Base-by-base conservation (phyloP, 129 eudicot species). In the Artemisia annua region DNA sequence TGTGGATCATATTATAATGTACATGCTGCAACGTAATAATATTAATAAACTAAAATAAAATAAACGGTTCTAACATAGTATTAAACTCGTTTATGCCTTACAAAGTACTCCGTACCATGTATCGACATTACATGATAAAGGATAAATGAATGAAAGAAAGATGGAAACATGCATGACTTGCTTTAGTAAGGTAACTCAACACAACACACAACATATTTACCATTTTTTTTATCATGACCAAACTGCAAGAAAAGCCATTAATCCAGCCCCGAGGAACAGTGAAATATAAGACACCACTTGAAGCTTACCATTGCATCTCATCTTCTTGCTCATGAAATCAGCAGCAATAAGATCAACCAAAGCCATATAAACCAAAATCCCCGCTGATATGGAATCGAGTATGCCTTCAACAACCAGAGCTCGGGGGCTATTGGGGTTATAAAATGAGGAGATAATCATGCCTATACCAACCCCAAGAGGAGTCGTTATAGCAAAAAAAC, bases 301-400 rank as follows among this genome's bases (percentile, higher is more conserved):
- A 52, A 92, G 89, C 85, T 85, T 79, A 22, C 67, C 50, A 78
- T 89, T 89, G 78, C 96, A 83, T 69, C 86, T 92, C 97, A 92
- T 92, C 79, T 87, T 85, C 87, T 92, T 92, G 49, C 97, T 89
- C 96, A 92, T 79, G 83, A 92, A 92, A 81, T 92, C 97, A 4
- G 97, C 97, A 5, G 97, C 97, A 30, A 92, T 92, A 73, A 92
- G 72, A 66, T 92, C 97, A 53, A 92, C 97, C 53, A 92, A 83
- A 76, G 97, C 85, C 97, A 92, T 89, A 79, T 92, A 92, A 4
- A 92, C 82, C 14, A 92, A 78, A 59, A 92, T 92, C 3, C 97
- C 97, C 18, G 96, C 89, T 14, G 97, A 92, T 68, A 92, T 71
- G 0, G 97, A 88, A 66, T 92, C 96, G 32, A 92, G 75, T 39